Evolutionary conservation across 768 basidiomycete species (phyloP).

Genomic region (Rhizopogon vesiculosus): DNA sequence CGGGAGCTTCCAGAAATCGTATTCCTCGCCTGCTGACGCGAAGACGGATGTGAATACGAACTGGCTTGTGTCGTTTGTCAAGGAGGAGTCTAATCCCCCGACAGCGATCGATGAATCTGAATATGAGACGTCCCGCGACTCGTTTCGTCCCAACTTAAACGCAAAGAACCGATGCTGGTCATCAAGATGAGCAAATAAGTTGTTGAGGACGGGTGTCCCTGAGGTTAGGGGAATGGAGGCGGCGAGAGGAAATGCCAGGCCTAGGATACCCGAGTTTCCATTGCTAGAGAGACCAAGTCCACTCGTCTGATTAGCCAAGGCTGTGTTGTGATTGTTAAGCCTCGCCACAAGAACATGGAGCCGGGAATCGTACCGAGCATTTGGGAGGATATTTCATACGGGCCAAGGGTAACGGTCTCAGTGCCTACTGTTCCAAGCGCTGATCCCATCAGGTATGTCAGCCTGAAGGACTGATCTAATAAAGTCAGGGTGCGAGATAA

Average conservation of each 20-base stretch:
- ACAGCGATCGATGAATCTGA: constrained; percentile 45
- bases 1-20: constrained; percentile 59
- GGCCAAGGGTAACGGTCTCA: constrained; percentile 43
- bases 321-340: constrained; percentile 22
- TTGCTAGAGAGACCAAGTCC: constrained; percentile 40
- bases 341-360: background rate
- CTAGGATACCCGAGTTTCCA: constrained; percentile 52
- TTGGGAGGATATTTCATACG: constrained; percentile 42
- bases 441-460: constrained; percentile 46
- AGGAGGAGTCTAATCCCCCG: constrained; percentile 39
- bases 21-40: constrained; percentile 26
- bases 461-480: constrained; percentile 34
- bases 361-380: constrained; percentile 34
- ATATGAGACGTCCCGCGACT: constrained; percentile 12
- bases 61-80: constrained; percentile 25
- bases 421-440: constrained; percentile 43
- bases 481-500: constrained; percentile 25
- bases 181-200: constrained; percentile 38
- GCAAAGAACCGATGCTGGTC: constrained; percentile 44
- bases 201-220: constrained; percentile 45
- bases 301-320: constrained; percentile 38
- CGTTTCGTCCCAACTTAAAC: constrained; percentile 39
- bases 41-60: constrained; percentile 38
- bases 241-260: constrained; percentile 44
- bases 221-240: constrained; percentile 40